Evolutionary conservation across 1,284 basidiomycete genomes (phyloP), one percentile per base, ranked within the genome.

Genomic region (Heterobasidion annosum): DNA sequence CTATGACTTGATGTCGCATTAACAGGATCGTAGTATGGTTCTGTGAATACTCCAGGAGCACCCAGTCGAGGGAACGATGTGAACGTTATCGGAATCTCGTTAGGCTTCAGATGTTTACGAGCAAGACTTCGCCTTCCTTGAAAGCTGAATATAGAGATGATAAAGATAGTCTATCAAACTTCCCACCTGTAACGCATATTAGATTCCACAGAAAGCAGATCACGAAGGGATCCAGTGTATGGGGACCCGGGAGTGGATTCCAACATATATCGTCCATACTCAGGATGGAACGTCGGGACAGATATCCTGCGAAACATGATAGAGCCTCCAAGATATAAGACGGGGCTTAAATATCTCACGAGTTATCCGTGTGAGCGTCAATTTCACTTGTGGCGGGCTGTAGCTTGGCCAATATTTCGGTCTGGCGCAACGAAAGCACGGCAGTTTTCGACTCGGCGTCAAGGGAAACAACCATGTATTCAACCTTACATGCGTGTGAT

Each of bases 211-310:
- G 85, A 82, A 49, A 97, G 75, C 13, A 99, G 78, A 68, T 97
- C 93, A 50, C 78, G 77, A 40, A 96, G 82, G 25, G 81, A 87
- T 15, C 91, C 93, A 6, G 91, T 89, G 72, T 98, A 99, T 1
- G 97, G 97, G 45, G 82, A 81, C 2, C 97, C 97, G 0, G 97
- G 97, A 0, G 96, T 99, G 7, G 93, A 94, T 70, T 99, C 97
- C 55, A 99, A 79, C 97, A 99, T 99, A 75, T 93, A 99, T 44
- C 95, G 83, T 50, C 96, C 97, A 73, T 96, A 99, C 70, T 99
- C 97, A 13, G 96, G 96, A 67, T 99, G 97, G 67, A 97, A 99
- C n/a, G 88, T 91, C 2, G 95, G 94, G 32, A 93, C 80, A 18
- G 83, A 77, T 37, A 82, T 74, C 49, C 90, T 94, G 63, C 49